Evolutionary conservation across 108 stramenopile species (phyloP).

Genomic region (Discostella pseudostelligera): DNA sequence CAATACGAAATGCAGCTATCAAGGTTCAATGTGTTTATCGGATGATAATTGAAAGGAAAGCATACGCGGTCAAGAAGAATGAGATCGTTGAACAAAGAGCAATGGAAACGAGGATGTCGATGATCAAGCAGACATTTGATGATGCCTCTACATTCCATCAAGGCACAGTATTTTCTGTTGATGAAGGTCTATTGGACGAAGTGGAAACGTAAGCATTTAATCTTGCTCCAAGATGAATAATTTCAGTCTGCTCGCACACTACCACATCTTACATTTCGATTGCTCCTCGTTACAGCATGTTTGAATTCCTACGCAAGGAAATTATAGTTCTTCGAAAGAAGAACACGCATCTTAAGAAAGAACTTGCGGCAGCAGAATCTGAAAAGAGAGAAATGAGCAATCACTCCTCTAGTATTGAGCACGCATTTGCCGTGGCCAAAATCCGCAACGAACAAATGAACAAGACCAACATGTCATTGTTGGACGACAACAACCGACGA

Average conservation of each 20-base stretch:
- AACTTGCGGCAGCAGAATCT: slow-evolving; percentile 41
- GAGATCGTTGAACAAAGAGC: slow-evolving; percentile 29
- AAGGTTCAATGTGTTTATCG: slow-evolving; percentile 26
- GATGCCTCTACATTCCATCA: slow-evolving; percentile 35
- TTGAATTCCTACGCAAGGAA: slow-evolving; percentile 55
- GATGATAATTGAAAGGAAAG: slow-evolving; percentile 29
- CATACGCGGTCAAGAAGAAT: slow-evolving; percentile 20
- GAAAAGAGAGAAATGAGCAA: slow-evolving; percentile 52
- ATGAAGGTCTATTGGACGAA: slow-evolving; percentile 50
- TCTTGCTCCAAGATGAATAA: not conserved
- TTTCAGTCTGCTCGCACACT: slow-evolving; percentile 1
- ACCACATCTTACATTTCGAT: not conserved
- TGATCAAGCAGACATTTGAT: slow-evolving; percentile 51
- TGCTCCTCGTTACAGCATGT: slow-evolving; percentile 30
- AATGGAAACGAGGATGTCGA: slow-evolving; percentile 37
- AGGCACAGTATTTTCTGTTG: slow-evolving; percentile 46
- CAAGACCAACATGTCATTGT: slow-evolving; percentile 35
- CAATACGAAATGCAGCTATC: slow-evolving; percentile 18
- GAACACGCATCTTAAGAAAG: slow-evolving; percentile 46
- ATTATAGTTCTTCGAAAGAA: slow-evolving; percentile 47
- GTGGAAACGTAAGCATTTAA: slow-evolving; percentile 38
- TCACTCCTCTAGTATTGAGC: slow-evolving; percentile 35
- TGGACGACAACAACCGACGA: slow-evolving; percentile 37
- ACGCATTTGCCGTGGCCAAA: slow-evolving; percentile 43
- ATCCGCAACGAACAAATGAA: slow-evolving; percentile 45